These are phyloP conservation scores for Hyphodiscus sp. DNA, from an alignment of 2,329 filamentous ascomycete genomes.

Conservation along the genomic window DNA sequence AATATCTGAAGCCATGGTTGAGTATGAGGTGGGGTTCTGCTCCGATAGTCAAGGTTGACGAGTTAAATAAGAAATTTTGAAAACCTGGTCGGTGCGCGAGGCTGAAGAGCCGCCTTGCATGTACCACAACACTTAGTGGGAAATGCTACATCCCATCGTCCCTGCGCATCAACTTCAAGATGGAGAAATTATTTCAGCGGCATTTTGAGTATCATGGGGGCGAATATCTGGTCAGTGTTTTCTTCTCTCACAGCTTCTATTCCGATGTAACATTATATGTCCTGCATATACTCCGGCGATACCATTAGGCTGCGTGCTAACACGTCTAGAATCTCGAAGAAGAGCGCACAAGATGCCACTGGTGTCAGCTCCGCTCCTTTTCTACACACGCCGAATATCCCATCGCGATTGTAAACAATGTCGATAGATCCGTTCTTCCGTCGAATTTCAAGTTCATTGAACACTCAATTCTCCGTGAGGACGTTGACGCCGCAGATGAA, in stretches of 20 bases:
- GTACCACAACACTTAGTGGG: not conserved
- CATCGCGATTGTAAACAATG: slow-evolving; percentile 58
- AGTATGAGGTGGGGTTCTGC: not conserved
- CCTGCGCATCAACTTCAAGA: not conserved
- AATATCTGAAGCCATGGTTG: slow-evolving; percentile 22
- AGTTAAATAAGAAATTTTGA: not conserved
- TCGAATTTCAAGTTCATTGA: slow-evolving; percentile 64
- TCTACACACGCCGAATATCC: slow-evolving; percentile 42
- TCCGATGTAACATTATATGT: not conserved
- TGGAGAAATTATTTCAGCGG: not conserved
- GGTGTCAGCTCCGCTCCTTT: slow-evolving; percentile 52
- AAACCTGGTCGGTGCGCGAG: slow-evolving; percentile 2
- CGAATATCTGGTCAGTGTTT: not conserved
- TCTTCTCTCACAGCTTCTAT: not conserved
- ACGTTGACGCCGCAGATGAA: slow-evolving; percentile 51
- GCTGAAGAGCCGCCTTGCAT: not conserved
- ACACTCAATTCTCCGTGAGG: slow-evolving; percentile 50
- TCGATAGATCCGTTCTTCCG: slow-evolving; percentile 51
- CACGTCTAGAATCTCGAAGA: not conserved
- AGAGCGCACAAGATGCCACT: slow-evolving; percentile 5
- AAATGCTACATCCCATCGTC: not conserved
- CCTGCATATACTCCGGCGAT: not conserved
- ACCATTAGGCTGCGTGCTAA: not conserved
- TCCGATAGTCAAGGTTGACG: not conserved
- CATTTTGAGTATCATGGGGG: not conserved